Evolutionary conservation across 73 alveolate species (phyloP).

Genomic region (Paramecium octaurelia): DNA sequence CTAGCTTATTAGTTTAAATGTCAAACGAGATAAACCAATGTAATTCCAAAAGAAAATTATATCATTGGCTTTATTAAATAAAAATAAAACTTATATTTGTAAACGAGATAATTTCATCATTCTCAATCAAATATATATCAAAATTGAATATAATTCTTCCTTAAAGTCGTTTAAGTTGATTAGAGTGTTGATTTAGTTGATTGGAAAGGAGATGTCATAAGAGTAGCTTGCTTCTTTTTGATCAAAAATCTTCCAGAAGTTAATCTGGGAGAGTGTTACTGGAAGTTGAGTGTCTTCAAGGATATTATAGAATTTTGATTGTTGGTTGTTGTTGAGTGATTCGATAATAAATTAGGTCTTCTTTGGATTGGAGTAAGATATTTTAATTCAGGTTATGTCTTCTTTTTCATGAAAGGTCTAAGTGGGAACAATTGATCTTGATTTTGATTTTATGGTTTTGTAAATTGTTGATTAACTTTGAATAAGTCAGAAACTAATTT

Average conservation of each 20-base stretch:
- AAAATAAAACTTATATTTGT: too few relatives aligned
- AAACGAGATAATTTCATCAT: too few relatives aligned
- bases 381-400: background rate
- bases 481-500: background rate
- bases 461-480: background rate
- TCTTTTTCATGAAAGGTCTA: background rate
- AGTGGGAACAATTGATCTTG: background rate
- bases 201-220: background rate
- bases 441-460: background rate
- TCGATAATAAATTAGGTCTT: background rate
- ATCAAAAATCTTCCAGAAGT: background rate
- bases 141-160: background rate
- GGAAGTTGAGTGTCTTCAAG: background rate
- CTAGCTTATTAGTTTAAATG: too few relatives aligned
- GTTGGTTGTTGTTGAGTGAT: background rate
- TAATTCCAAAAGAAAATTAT: too few relatives aligned
- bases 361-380: background rate
- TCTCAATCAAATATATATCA: background rate
- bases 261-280: background rate
- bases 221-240: background rate
- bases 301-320: background rate
- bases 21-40: too few relatives aligned
- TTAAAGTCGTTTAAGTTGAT: background rate
- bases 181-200: background rate
- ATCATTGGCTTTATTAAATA: too few relatives aligned